phyloP scores from a whole-genome alignment of 345 rosid genomes.

The Passiflora organensis region DNA sequence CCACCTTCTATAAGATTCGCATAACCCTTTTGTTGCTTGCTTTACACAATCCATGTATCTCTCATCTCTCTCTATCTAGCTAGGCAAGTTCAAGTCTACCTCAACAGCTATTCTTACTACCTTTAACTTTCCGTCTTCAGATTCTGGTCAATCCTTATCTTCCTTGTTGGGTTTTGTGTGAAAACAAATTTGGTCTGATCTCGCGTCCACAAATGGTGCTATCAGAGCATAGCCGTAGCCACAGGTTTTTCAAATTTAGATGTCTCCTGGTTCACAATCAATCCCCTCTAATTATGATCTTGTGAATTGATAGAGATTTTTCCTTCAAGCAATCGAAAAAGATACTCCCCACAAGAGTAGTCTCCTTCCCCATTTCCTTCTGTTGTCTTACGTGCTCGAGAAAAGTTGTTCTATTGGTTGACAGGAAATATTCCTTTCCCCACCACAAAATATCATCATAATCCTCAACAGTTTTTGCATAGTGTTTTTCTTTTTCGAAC shows the following conservation, averaged over 20 bases:
- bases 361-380: neutral
- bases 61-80: neutral
- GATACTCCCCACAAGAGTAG: slow-evolving; percentile 15
- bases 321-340: neutral
- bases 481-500: neutral
- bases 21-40: neutral
- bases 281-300: slow-evolving; percentile 1
- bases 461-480: neutral
- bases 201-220: slow-evolving; percentile 52
- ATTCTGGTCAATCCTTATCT: neutral
- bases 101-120: no score
- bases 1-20: neutral
- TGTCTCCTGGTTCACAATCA: slow-evolving; percentile 2
- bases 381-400: neutral
- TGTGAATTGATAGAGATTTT: slow-evolving; percentile 1
- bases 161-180: neutral
- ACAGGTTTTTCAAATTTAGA: slow-evolving; percentile 79
- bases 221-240: slow-evolving; percentile 42
- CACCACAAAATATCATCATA: slow-evolving; percentile 12
- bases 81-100: no score
- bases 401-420: slow-evolving; percentile 10
- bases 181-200: neutral
- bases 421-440: slow-evolving; percentile 28
- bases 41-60: neutral
- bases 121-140: neutral